Evolutionary conservation across 2,329 filamentous ascomycete species (phyloP), one percentile per base, ranked within the genome.

Genomic region (Shiraia bambusicola): DNA sequence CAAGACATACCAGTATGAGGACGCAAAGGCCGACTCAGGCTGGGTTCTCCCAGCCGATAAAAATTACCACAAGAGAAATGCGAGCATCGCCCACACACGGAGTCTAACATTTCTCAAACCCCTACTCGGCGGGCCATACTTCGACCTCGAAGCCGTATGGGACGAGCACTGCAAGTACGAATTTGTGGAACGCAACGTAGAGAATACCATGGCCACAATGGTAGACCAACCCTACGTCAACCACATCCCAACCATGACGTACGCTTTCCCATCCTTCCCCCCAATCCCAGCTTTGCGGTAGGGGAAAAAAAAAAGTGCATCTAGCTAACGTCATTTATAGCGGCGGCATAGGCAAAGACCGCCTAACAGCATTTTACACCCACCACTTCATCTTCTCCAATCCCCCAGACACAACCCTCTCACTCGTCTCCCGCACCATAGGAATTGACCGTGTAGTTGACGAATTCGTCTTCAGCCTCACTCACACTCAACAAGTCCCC

Each of bases 121-220:
- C 4, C 69, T 77, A 2, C 68, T 86, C 2, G 70, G 71, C 0
- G 87, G 86, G 0, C 86, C 86, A 0, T 78, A 75, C 47, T 88
- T 90, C 56, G 84, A 90, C 51, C 77, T 91, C 7, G 87, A 91
- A 59, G 76, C 77, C 1, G 83, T 90, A 34, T 92, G 87, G 87
- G 85, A 89, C 6, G 85, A 90, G 65, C 86, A 92, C 61, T 86
- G 83, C 0, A 76, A 76, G 30, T 85, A 78, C 52, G 85, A 90
- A 60, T 91, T 91, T 61, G 80, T 67, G 1, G 80, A 83, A 40
- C 76, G 85, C 9, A 80, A 80, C 2, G 85, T 88, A 0, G 81
- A 81, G 47, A 79, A 81, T 50, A 91, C 86, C 0, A 90, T 91
- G 86, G 76, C 75, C n/a, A 90, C 86, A 0, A 90, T 91, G 86